Evolutionary conservation across 768 basidiomycete species (phyloP), one percentile per base, ranked within the genome.

Genomic region (Vishniacozyma victoriae): DNA sequence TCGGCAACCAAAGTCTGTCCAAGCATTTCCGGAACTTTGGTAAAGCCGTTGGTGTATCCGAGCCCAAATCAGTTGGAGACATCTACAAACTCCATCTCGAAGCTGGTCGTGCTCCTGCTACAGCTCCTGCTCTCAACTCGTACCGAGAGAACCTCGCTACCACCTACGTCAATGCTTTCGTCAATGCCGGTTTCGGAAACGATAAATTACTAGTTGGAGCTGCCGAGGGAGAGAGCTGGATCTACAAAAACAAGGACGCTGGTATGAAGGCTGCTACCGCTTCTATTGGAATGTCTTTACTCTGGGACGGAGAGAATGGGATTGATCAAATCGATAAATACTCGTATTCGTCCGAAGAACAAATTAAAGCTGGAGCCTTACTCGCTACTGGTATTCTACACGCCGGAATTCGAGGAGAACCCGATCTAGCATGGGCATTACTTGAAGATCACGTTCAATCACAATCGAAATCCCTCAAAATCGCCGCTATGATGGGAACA

Each of bases 201-300:
- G 95, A 99, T 72, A 96, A 95, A 70, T 79, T 99, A 45, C 93
- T 99, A 88, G 90, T 92, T 4, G 85, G 84, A 66, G 93, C 91
- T 1, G 87, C 90, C 50, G 92, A 95, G 64, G 93, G 95, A 13
- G 87, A 82, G 72, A 92, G 89, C 62, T 99, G 91, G 91, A 89
- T 99, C 49, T 99, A 97, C 78, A 97, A 97, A 79, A 97, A 97
- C 77, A 97, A 97, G 75, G 93, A 96, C 44, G 89, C 95, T 55
- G 95, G 92, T 84, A 97, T 96, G 90, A 83, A 93, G 79, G 88
- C 86, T 51, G 95, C 95, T 19, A 83, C 92, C 22, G 95, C 95
- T 3, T 92, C 88, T 46, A 78, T 99, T 45, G 95, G 95, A 16
- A 77, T 97, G 35, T 86, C 85, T 74, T 76, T 96, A 54, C 76